Conservation (phyloP, 192 early-diverging fungal genomes). For the Podila epicladia region DNA sequence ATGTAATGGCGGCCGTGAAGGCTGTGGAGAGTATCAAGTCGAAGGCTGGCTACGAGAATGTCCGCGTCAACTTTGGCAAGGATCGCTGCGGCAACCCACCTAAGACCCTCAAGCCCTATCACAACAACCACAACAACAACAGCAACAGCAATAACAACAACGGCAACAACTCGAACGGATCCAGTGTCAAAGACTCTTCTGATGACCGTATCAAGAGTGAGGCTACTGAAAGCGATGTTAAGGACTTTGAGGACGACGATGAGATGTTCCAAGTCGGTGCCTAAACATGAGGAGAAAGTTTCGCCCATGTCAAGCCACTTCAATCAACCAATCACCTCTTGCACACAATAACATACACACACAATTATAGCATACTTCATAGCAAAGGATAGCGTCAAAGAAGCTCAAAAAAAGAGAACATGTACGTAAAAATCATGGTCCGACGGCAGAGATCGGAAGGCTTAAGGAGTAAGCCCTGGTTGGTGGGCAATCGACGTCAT, state of each 20-base stretch:
- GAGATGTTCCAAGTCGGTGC: constrained; percentile 28
- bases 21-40: constrained; percentile 77
- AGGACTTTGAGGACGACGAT: constrained; percentile 39
- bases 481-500: too few relatives aligned
- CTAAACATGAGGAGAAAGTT: too few relatives aligned
- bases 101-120: constrained; percentile 27
- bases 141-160: not conserved
- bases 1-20: constrained; percentile 76
- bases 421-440: too few relatives aligned
- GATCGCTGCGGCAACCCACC: constrained; percentile 88
- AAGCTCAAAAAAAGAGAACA: too few relatives aligned
- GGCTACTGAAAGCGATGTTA: constrained; percentile 15
- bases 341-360: too few relatives aligned
- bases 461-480: too few relatives aligned
- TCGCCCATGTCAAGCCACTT: too few relatives aligned
- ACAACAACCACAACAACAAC: constrained; percentile 15
- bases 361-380: too few relatives aligned
- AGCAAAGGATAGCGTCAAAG: too few relatives aligned
- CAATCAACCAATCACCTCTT: too few relatives aligned
- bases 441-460: too few relatives aligned
- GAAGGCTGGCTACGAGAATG: constrained; percentile 68
- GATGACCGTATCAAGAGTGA: constrained; percentile 13
- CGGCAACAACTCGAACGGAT: not conserved
- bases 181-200: not conserved
- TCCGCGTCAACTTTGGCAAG: constrained; percentile 84